Conservation (phyloP, 768 basidiomycete genomes). For the Lactarius tabidus region DNA sequence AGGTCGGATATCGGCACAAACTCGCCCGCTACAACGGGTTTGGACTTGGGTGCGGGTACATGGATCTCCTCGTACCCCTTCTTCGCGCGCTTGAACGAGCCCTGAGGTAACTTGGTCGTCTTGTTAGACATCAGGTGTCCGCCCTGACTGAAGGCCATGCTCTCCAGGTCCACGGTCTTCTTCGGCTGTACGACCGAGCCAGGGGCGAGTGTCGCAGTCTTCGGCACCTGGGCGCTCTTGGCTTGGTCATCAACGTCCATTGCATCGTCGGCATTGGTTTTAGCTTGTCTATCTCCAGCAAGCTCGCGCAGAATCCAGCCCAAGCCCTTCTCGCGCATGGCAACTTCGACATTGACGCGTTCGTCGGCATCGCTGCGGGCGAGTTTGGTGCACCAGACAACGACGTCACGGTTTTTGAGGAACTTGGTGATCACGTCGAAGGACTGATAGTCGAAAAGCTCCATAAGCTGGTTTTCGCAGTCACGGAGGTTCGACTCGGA, state of each 20-base stretch:
- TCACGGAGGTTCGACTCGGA: constrained; percentile 88
- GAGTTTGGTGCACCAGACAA: constrained; percentile 98
- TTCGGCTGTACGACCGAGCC: constrained; percentile 87
- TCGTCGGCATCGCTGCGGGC: constrained; percentile 87
- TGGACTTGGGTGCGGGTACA: constrained; percentile 87
- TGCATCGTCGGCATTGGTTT: constrained; percentile 47
- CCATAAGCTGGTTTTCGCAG: constrained; percentile 95
- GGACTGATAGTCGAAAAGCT: constrained; percentile 89
- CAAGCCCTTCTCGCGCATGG: constrained; percentile 95
- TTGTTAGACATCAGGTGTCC: constrained; percentile 98
- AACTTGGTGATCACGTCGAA: constrained; percentile 88
- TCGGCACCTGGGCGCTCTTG: constrained; percentile 49
- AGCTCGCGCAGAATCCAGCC: constrained; percentile 94
- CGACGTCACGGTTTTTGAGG: constrained; percentile 91
- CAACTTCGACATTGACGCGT: constrained; percentile 90
- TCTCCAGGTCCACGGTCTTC: constrained; percentile 80
- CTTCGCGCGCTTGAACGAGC: constrained; percentile 92
- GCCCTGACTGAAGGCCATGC: constrained; percentile 94
- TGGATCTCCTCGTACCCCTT: constrained; percentile 99
- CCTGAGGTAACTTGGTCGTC: constrained; percentile 95
- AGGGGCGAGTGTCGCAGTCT: constrained; percentile 82
- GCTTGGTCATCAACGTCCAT: constrained; percentile 77
- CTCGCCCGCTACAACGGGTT: constrained; percentile 58
- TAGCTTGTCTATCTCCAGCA: constrained; percentile 71
- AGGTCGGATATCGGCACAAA: constrained; percentile 66